Conservation (phyloP, 2,329 filamentous ascomycete species). For the Paramyrothecium sp. region DNA sequence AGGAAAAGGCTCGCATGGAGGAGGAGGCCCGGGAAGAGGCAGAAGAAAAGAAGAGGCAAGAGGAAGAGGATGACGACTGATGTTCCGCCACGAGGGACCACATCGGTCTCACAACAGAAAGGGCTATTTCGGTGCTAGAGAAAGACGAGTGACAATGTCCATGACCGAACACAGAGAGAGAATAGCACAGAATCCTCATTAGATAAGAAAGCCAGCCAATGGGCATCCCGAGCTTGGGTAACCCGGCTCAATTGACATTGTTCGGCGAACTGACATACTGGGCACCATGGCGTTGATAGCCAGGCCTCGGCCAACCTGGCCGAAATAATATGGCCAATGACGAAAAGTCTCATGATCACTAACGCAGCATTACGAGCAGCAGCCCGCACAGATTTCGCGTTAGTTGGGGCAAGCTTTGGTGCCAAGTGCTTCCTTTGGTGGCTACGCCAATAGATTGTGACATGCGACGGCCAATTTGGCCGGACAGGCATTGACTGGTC, state of each 20-base stretch:
- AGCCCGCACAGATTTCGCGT: no score
- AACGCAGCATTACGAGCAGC: no score
- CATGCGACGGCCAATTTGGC: neutral
- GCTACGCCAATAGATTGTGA: neutral
- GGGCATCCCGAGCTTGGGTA: no score
- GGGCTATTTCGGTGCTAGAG: neutral
- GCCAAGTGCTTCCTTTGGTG: neutral
- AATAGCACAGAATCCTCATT: no score
- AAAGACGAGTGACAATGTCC: neutral
- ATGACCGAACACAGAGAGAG: neutral
- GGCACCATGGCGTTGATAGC: no score
- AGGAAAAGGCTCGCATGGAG: constrained; percentile 1
- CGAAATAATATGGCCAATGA: no score
- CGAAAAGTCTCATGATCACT: no score
- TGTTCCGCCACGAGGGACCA: neutral
- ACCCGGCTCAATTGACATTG: no score
- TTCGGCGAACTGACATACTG: no score
- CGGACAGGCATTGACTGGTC: neutral
- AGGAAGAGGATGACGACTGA: neutral
- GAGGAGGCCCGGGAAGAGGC: neutral
- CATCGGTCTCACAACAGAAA: neutral
- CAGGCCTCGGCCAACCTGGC: no score
- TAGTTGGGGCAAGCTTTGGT: neutral
- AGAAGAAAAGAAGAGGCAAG: neutral
- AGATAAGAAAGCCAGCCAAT: no score